These are phyloP conservation scores for Salpingoeca rosetta DNA, from an alignment of 78 protist genomes.

Conservation along the genomic window DNA sequence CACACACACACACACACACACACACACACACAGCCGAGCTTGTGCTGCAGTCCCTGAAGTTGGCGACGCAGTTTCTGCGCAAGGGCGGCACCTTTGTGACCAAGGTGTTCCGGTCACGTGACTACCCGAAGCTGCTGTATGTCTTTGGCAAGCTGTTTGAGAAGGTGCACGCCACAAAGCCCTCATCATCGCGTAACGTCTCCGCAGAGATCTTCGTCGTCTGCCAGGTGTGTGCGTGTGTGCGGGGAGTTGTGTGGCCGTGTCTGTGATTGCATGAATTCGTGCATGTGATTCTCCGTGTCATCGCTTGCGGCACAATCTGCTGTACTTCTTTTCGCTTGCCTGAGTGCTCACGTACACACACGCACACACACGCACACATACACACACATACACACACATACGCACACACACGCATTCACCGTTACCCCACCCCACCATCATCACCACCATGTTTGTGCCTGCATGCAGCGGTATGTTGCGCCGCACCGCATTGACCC, in stretches of 20 bases:
- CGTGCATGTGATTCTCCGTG: no score
- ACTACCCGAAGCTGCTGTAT: constrained; percentile 89
- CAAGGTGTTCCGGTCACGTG: constrained; percentile 94
- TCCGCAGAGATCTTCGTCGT: constrained; percentile 98
- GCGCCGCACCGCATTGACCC: constrained; percentile 87
- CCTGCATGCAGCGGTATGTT: constrained; percentile 42
- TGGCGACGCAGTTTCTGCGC: constrained; percentile 85
- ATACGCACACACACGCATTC: no score
- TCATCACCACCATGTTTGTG: not conserved
- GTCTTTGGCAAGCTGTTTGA: constrained; percentile 86
- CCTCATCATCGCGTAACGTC: constrained; percentile 73
- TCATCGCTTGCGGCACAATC: no score
- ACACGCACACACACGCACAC: no score
- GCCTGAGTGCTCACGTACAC: no score
- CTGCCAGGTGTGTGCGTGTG: constrained; percentile 54
- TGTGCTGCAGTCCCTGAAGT: constrained; percentile 70
- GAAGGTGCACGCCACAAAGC: constrained; percentile 94
- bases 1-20: not conserved
- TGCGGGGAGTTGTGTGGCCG: not conserved
- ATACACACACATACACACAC: no score
- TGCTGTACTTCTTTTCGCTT: no score
- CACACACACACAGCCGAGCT: constrained; percentile 93
- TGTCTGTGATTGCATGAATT: no score
- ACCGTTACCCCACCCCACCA: no score
- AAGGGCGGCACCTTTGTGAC: constrained; percentile 89